Evolutionary conservation across 345 rosid genomes (phyloP).

Genomic region (Theobroma cacao): DNA sequence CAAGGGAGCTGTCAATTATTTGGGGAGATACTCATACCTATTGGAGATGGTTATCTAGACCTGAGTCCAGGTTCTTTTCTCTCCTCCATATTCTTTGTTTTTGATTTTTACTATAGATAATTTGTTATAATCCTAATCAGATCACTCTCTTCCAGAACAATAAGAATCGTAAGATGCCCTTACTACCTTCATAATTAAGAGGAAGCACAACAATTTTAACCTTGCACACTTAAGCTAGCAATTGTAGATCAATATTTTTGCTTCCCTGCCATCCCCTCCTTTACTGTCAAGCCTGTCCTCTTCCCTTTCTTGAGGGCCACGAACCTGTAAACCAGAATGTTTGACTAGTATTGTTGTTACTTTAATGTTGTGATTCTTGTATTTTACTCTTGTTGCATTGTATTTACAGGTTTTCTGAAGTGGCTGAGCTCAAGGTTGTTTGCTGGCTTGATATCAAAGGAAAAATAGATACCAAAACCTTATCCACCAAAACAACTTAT

Average conservation of each 20-base stretch:
- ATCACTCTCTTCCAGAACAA: not conserved
- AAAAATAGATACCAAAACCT: not conserved
- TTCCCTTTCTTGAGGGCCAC: no score
- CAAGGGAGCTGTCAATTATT: slow-evolving; percentile 23
- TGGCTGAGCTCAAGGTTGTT: slow-evolving; percentile 6
- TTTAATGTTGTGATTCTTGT: not conserved
- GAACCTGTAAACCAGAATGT: no score
- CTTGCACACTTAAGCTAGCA: no score
- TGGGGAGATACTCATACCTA: slow-evolving; percentile 26
- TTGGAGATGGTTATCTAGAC: slow-evolving; percentile 24
- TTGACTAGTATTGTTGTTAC: no score
- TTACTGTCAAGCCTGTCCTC: no score
- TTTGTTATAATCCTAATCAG: not conserved
- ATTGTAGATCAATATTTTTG: no score
- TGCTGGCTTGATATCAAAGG: slow-evolving; percentile 17
- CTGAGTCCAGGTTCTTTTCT: slow-evolving; percentile 23
- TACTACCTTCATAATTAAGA: no score
- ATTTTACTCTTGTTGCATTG: not conserved
- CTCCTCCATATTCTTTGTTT: not conserved
- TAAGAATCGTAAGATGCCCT: no score
- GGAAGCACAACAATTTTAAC: no score
- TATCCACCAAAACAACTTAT: slow-evolving; percentile 20
- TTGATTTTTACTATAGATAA: no score
- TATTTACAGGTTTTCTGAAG: slow-evolving; percentile 16
- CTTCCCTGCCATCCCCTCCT: no score